phyloP scores from a whole-genome alignment of 257 asterid genomes.

The Jasminum sambac region DNA sequence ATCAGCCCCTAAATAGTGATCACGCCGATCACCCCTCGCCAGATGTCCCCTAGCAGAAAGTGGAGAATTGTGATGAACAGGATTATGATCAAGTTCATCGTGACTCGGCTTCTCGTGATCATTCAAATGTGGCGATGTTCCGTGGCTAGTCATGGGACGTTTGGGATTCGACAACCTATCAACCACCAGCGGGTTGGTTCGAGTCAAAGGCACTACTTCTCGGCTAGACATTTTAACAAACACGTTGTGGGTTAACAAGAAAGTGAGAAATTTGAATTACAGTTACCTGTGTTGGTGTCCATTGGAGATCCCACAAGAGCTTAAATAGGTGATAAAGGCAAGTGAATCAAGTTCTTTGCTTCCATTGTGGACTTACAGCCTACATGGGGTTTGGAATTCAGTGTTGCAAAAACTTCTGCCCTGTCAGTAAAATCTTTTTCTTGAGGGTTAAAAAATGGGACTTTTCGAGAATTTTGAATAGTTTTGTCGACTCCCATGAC shows the following conservation, averaged over 20 bases:
- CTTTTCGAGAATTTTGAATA: conserved; percentile 1
- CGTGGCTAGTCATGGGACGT: conserved; percentile 6
- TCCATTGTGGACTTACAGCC: conserved; percentile 43
- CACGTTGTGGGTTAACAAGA: neutral
- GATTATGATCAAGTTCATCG: conserved; percentile 22
- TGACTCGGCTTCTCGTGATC: conserved; percentile 22
- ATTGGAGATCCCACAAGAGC: conserved; percentile 17
- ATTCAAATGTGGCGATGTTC: neutral
- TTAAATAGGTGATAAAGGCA: conserved; percentile 56
- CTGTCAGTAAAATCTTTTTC: conserved; percentile 15
- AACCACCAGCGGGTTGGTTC: conserved; percentile 7
- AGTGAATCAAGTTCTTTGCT: conserved; percentile 67
- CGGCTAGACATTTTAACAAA: conserved; percentile 33
- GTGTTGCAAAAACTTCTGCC: conserved; percentile 8
- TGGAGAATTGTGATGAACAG: neutral
- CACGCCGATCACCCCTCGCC: conserved; percentile 42
- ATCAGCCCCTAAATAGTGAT: conserved; percentile 43
- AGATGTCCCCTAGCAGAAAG: conserved; percentile 20
- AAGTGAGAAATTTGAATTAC: neutral
- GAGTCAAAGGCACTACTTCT: conserved; percentile 10
- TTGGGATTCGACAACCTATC: neutral
- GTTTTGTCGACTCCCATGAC: neutral
- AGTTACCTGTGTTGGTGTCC: conserved; percentile 25
- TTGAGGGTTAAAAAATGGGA: conserved; percentile 13
- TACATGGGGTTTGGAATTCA: conserved; percentile 47